phyloP scores from a whole-genome alignment of 352 stramenopile species.

The Globisporangium nagaii region DNA sequence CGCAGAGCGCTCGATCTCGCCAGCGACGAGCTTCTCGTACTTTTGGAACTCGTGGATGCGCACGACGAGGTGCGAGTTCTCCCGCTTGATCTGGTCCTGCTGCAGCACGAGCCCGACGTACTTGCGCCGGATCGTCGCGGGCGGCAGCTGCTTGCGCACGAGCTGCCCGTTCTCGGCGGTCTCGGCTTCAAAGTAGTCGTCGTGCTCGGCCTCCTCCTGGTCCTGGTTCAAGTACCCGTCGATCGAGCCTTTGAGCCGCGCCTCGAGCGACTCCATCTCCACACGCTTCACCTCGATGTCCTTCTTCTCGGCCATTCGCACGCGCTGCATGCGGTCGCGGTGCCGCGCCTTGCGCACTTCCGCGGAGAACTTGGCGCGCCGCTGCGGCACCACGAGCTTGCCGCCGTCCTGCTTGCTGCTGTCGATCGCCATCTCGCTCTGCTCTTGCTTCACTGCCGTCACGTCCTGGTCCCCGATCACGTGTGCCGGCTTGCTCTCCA shows the following conservation, averaged over 20 bases:
- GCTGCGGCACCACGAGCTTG: background rate
- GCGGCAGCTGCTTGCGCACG: background rate
- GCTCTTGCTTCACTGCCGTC: background rate
- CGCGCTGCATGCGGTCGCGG: conserved; percentile 36
- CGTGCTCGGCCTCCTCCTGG: conserved; percentile 1
- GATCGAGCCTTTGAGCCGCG: conserved; percentile 19
- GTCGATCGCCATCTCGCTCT: no score
- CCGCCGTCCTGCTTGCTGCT: background rate
- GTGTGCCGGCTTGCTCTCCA: background rate
- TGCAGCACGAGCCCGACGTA: conserved; percentile 9
- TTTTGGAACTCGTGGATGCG: conserved; percentile 7
- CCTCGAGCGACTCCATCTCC: conserved; percentile 23
- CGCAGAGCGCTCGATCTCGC: conserved; percentile 1
- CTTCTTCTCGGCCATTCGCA: conserved; percentile 28
- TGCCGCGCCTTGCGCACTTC: conserved; percentile 26
- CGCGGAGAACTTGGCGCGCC: conserved; percentile 3
- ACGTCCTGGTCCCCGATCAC: background rate
- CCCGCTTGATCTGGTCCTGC: conserved; percentile 11
- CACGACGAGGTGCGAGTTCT: conserved; percentile 4
- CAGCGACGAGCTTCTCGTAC: conserved; percentile 8
- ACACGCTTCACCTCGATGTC: conserved; percentile 31
- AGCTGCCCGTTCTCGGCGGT: background rate
- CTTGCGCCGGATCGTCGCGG: background rate
- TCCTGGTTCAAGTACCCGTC: conserved; percentile 1
- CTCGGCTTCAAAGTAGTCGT: background rate